These are phyloP conservation scores for Huntiella moniliformis DNA, from an alignment of 2,329 filamentous ascomycete species.

Conservation along the genomic window DNA sequence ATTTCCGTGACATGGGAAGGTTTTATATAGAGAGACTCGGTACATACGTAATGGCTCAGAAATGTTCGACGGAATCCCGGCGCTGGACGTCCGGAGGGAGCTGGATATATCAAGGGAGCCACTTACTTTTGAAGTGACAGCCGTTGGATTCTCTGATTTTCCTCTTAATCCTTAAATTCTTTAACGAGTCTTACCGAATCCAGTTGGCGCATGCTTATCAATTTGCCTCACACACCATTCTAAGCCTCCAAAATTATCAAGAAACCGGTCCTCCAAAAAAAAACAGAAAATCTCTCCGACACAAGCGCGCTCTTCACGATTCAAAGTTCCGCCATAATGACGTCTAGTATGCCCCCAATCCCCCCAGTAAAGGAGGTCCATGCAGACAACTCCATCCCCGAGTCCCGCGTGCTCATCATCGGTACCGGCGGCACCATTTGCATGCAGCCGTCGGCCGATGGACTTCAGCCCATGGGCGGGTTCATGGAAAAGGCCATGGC, in stretches of 20 bases:
- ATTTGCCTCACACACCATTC: no score
- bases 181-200: background rate
- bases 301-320: background rate
- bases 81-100: conserved; percentile 1
- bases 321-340: conserved; percentile 3
- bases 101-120: background rate
- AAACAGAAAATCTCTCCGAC: background rate
- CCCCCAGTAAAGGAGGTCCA: conserved; percentile 10
- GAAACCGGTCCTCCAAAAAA: background rate
- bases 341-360: conserved; percentile 6
- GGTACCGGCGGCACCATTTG: conserved; percentile 85
- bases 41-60: background rate
- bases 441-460: conserved; percentile 67
- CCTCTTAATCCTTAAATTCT: background rate
- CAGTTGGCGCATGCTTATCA: background rate
- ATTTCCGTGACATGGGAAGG: no score
- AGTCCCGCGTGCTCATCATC: conserved; percentile 71
- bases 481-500: conserved; percentile 73
- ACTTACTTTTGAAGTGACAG: conserved; percentile 6
- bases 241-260: background rate
- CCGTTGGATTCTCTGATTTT: conserved; percentile 7
- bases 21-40: no score
- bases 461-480: conserved; percentile 59
- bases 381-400: conserved; percentile 29
- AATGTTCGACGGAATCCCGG: conserved; percentile 1